Evolutionary conservation across 176 grass and related monocot species (phyloP), one percentile per base, ranked within the genome.

Genomic region (Carex myosuroides): DNA sequence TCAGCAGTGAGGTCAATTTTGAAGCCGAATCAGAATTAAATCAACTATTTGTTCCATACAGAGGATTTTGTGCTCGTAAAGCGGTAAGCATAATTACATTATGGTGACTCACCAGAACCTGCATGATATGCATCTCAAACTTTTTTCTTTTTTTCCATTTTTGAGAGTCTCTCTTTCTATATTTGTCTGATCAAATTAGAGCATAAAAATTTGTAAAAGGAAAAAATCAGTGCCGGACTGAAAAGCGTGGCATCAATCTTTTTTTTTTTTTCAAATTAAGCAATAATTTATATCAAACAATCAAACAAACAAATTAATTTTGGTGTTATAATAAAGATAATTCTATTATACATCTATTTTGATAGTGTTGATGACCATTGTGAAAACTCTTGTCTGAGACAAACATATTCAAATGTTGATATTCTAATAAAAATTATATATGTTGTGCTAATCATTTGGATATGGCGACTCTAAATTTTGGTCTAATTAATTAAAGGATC

Each of bases 1-100:
- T 85, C 54, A 80, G 41, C 53, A 67, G 56, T 33, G 86, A 87
- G 2, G 46, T 79, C 14, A 80, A 86, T 78, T 89, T 89, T 63
- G 85, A 97, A 6, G 59, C 1, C 14, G 91, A 97, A n/a, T 60
- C 81, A 83, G 91, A 97, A 60, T 86, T 92, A 57, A 53, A 70
- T 48, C 89, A 94, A 2, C 48, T 97, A 18, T 97, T 97, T 65
- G 80, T 90, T 50, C 86, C 90, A 12, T 92, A 90, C 69, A 87
- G 91, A 82, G 94, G 94, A 39, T 97, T 94, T 73, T 97, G 91
- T 58, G 94, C 94, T 79, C 91, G 94, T 24, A 97, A 94, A 92
- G 90, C 91, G 86, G 91, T 97, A 86, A 87, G 88, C 59, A 41
- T 3, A 8, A 53, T 53, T 52, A 24, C 71, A 75, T 53, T 26